These are phyloP conservation scores for Leccinum pachyderme DNA, from an alignment of 1,284 basidiomycete species.

Conservation along the genomic window DNA sequence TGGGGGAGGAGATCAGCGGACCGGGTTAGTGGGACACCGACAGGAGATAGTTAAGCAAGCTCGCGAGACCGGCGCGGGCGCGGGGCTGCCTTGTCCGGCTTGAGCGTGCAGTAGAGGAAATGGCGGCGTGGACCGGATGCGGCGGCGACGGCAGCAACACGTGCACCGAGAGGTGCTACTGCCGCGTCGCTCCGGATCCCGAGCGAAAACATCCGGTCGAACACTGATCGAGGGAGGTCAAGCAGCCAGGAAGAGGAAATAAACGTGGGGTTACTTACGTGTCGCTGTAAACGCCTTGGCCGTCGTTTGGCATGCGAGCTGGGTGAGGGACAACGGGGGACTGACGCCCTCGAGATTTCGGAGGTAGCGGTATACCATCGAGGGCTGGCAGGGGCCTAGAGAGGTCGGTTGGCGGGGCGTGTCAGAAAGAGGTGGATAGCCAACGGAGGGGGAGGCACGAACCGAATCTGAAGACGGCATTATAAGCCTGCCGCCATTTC, in stretches of 20 bases:
- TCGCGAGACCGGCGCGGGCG: constrained; percentile 38
- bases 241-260: not conserved
- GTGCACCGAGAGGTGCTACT: constrained; percentile 55
- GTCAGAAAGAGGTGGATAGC: not conserved
- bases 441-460: constrained; percentile 16
- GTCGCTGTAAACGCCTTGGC: constrained; percentile 85
- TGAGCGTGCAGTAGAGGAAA: constrained; percentile 76
- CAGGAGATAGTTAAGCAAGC: constrained; percentile 1
- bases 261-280: constrained; percentile 43
- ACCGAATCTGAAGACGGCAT: constrained; percentile 86
- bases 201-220: constrained; percentile 89
- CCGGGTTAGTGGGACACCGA: not conserved
- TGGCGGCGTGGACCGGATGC: constrained; percentile 70
- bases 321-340: constrained; percentile 75
- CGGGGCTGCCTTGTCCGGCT: constrained; percentile 43
- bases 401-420: constrained; percentile 5
- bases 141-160: constrained; percentile 61
- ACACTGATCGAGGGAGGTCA: constrained; percentile 50
- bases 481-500: constrained; percentile 88
- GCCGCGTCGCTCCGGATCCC: constrained; percentile 72
- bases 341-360: constrained; percentile 80
- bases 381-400: constrained; percentile 78
- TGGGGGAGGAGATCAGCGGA: not conserved
- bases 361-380: constrained; percentile 86
- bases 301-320: constrained; percentile 82